These are phyloP conservation scores for Suillus paluster DNA, from an alignment of 768 basidiomycete species.

Conservation along the genomic window DNA sequence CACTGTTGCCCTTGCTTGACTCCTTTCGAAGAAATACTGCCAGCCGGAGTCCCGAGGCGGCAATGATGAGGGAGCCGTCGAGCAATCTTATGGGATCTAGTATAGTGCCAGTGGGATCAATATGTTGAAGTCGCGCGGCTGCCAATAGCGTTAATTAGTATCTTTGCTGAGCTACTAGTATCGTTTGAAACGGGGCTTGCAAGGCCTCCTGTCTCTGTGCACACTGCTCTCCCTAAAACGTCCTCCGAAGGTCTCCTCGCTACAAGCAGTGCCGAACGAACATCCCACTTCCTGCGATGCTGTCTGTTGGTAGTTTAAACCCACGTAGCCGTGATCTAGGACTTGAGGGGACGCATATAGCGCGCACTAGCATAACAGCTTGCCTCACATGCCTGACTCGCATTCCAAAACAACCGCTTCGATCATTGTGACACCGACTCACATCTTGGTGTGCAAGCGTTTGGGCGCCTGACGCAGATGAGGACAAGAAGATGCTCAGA, in stretches of 20 bases:
- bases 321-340: neutral
- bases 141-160: neutral
- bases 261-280: neutral
- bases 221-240: neutral
- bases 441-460: neutral
- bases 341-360: neutral
- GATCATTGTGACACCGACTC: neutral
- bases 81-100: constrained; percentile 46
- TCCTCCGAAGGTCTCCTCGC: neutral
- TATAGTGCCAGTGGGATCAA: constrained; percentile 50
- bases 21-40: constrained; percentile 40
- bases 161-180: neutral
- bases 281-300: neutral
- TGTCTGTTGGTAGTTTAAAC: neutral
- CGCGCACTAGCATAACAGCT: too few relatives aligned
- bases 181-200: too few relatives aligned
- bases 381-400: too few relatives aligned
- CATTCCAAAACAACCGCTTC: too few relatives aligned
- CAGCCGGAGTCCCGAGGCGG: constrained; percentile 43
- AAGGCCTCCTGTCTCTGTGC: too few relatives aligned
- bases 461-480: neutral
- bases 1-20: constrained; percentile 50
- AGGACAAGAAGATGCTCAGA: neutral
- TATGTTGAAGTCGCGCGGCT: constrained; percentile 36
- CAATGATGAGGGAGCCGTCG: constrained; percentile 25